Percentiles rank a stretch among this genome's conserved stretches.
Conservation (phyloP, 306 rosid genomes). For the Benincasa hispida region DNA sequence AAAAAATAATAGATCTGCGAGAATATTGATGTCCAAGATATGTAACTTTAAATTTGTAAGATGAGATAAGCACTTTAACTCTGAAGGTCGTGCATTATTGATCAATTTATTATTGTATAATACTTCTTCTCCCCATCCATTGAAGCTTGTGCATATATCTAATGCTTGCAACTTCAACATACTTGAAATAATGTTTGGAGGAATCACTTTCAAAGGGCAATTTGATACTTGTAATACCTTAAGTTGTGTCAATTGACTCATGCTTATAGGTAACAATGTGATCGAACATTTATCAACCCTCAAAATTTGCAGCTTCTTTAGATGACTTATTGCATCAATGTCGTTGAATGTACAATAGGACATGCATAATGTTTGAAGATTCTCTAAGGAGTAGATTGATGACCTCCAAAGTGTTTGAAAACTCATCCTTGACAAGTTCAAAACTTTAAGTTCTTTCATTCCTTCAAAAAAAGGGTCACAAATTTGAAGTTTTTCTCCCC, state of each 20-base stretch:
- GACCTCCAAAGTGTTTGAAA: not conserved
- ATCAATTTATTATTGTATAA: too few relatives aligned
- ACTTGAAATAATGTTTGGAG: not conserved
- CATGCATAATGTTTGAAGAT: conserved; percentile 6
- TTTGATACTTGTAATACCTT: not conserved
- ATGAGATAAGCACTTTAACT: not conserved
- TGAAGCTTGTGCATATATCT: not conserved
- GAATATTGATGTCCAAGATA: not conserved
- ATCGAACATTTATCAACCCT: not conserved
- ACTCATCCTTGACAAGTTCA: not conserved
- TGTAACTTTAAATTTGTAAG: not conserved
- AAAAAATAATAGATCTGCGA: not conserved
- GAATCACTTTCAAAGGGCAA: not conserved
- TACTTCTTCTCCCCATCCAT: not conserved
- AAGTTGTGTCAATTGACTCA: not conserved
- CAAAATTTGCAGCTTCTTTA: not conserved
- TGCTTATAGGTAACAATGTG: not conserved
- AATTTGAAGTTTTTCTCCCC: not conserved
- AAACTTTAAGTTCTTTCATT: not conserved
- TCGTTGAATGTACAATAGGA: not conserved
- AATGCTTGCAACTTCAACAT: not conserved
- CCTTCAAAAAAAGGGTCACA: not conserved
- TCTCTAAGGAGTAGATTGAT: not conserved
- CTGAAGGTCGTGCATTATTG: not conserved
- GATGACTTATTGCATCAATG: not conserved